phyloP scores from a whole-genome alignment of 192 early-diverging fungal species.

The Phycomyces blakesleeanus region DNA sequence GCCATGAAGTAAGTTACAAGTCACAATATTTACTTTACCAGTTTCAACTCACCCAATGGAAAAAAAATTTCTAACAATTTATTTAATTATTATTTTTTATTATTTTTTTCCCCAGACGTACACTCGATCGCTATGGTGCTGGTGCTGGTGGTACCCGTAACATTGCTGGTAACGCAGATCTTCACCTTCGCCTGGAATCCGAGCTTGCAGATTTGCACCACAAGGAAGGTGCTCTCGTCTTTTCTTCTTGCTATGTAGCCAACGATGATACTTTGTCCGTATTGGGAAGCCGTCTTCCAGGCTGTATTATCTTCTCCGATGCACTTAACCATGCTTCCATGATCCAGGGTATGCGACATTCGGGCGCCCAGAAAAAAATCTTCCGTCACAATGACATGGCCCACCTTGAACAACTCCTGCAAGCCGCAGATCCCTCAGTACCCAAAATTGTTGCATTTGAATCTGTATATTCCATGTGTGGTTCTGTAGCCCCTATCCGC shows the following conservation, averaged over 20 bases:
- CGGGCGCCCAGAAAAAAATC: constrained; percentile 79
- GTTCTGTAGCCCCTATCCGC: constrained; percentile 88
- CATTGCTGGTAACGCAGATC: constrained; percentile 96
- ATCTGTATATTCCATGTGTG: constrained; percentile 97
- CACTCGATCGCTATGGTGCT: constrained; percentile 93
- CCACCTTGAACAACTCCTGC: constrained; percentile 82
- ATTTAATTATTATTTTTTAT: constrained; percentile 18
- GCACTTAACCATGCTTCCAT: constrained; percentile 96
- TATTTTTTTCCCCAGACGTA: constrained; percentile 43
- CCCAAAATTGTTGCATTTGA: constrained; percentile 97
- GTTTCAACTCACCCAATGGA: constrained; percentile 8
- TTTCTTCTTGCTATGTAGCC: constrained; percentile 97
- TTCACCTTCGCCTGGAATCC: constrained; percentile 87
- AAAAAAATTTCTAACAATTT: constrained; percentile 12
- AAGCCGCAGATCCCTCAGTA: constrained; percentile 72
- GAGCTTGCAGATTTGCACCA: constrained; percentile 92
- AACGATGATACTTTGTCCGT: constrained; percentile 96
- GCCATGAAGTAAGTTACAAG: constrained; percentile 81
- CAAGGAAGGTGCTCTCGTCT: constrained; percentile 87
- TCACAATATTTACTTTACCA: not conserved
- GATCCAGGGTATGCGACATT: constrained; percentile 97
- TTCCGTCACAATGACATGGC: constrained; percentile 92
- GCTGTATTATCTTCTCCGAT: constrained; percentile 93
- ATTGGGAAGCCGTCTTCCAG: constrained; percentile 81
- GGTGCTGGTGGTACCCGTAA: constrained; percentile 99